Evolutionary conservation across 495 filamentous ascomycete species (phyloP).

Genomic region (Penicillium coprophilum): DNA sequence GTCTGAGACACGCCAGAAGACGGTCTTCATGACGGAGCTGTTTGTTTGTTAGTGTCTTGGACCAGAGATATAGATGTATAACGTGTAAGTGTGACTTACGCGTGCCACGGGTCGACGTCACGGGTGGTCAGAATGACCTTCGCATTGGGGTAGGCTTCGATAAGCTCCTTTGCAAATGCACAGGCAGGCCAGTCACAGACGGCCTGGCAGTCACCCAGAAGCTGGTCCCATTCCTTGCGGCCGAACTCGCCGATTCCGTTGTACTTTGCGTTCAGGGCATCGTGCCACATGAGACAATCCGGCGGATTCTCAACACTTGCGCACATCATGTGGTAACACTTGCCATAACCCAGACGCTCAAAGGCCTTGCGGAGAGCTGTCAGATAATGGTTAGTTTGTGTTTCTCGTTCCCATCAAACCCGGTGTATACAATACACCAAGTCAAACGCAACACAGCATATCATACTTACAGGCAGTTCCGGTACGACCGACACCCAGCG

Average conservation of each 20-base stretch:
- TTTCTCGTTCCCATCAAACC: neutral
- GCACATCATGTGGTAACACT: constrained; percentile 69
- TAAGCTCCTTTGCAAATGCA: constrained; percentile 65
- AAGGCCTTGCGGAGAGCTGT: constrained; percentile 60
- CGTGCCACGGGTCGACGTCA: constrained; percentile 60
- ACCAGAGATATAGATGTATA: neutral
- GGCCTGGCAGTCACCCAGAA: constrained; percentile 64
- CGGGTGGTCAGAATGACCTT: constrained; percentile 65
- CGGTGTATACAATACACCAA: neutral
- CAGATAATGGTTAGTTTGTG: constrained; percentile 16
- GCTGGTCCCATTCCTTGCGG: constrained; percentile 65
- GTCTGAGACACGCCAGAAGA: constrained; percentile 55
- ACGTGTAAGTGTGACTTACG: constrained; percentile 27
- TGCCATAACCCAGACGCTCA: constrained; percentile 57
- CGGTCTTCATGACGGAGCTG: constrained; percentile 53
- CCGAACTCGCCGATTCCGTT: constrained; percentile 59
- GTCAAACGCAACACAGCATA: neutral
- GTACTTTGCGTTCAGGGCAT: constrained; percentile 65
- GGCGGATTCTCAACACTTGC: constrained; percentile 59
- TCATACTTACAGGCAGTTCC: constrained; percentile 61
- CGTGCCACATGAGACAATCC: constrained; percentile 62
- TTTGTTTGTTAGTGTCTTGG: constrained; percentile 1
- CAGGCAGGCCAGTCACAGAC: constrained; percentile 67
- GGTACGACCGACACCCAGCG: constrained; percentile 62
- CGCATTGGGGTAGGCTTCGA: constrained; percentile 67